Percentiles rank a stretch among this genome's conserved stretches.
These are phyloP conservation scores for Pichia cabralensis DNA, from an alignment of 805 yeast genomes.

Conservation along the genomic window DNA sequence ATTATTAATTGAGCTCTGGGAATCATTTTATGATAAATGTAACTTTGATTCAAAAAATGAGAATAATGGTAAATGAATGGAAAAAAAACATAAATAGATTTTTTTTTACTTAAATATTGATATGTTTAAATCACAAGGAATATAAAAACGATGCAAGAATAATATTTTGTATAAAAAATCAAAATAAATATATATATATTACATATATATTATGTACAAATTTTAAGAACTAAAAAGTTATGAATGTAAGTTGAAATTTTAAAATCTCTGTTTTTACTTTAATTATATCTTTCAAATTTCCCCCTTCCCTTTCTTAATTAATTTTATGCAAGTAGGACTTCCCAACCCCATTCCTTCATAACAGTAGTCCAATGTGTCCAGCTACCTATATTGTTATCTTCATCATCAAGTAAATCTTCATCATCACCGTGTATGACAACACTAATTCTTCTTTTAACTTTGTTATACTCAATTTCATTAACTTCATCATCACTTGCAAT, in stretches of 20 bases:
- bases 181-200: background rate
- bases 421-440: slow-evolving; percentile 34
- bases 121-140: no score
- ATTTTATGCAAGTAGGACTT: slow-evolving; percentile 47
- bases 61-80: no score
- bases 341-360: slow-evolving; percentile 75
- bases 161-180: no score
- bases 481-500: slow-evolving; percentile 8
- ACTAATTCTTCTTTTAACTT: slow-evolving; percentile 18
- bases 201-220: background rate
- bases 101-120: no score
- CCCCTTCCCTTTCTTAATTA: no score
- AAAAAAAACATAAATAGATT: no score
- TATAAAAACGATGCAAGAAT: no score
- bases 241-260: no score
- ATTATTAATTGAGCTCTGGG: slow-evolving; percentile 83
- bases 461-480: slow-evolving; percentile 13
- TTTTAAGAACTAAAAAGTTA: background rate
- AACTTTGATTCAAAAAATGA: no score
- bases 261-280: no score
- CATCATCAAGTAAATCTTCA: slow-evolving; percentile 24
- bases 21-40: slow-evolving; percentile 63
- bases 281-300: no score
- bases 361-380: slow-evolving; percentile 59
- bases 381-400: slow-evolving; percentile 32